Evolutionary conservation across 1,284 basidiomycete species (phyloP).

Genomic region (Vanrija pseudolonga): DNA sequence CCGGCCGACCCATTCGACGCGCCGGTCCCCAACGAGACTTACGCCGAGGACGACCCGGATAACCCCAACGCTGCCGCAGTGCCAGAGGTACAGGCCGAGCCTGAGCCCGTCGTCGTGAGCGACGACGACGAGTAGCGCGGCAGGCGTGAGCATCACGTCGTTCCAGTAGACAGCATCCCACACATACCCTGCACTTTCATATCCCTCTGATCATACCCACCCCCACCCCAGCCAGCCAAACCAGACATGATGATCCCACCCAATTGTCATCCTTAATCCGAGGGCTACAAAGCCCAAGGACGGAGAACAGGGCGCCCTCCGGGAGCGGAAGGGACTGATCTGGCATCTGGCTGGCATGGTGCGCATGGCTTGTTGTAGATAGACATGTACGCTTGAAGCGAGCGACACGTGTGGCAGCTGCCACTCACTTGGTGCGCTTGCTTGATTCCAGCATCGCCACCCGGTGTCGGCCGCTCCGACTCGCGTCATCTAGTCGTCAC

Average conservation of each 20-base stretch:
- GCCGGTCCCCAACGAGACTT: conserved; percentile 46
- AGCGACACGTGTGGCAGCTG: too few species aligned
- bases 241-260: conserved; percentile 18
- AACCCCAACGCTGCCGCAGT: not conserved
- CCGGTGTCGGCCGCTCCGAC: too few species aligned
- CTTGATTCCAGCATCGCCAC: too few species aligned
- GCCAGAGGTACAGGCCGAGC: not conserved
- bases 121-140: not conserved
- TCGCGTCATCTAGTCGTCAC: too few species aligned
- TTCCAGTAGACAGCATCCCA: not conserved
- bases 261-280: conserved; percentile 20
- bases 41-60: conserved; percentile 26
- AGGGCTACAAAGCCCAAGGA: not conserved
- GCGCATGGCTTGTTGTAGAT: too few species aligned
- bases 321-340: conserved; percentile 11
- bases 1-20: conserved; percentile 41
- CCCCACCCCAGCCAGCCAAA: not conserved
- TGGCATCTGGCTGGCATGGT: too few species aligned
- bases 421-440: too few species aligned
- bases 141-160: too few species aligned
- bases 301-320: conserved; percentile 10
- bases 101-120: not conserved
- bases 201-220: too few species aligned
- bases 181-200: not conserved
- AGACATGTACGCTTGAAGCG: too few species aligned